Base-by-base conservation (phyloP, 441 rosid genomes). In the Omphalea diandra region DNA sequence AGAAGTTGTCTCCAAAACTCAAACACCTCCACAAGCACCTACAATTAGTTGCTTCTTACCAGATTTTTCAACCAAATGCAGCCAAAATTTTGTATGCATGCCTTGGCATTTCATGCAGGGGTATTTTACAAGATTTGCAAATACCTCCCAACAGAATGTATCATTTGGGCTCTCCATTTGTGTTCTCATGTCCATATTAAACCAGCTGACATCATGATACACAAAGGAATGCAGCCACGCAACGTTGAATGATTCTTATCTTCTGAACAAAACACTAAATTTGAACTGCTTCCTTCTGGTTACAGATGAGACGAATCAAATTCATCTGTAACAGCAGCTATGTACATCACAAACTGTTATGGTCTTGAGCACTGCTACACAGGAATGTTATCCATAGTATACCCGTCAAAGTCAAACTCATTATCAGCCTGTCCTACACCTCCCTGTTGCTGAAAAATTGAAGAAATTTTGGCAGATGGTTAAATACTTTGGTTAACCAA, bases 381-480 rank as follows among this genome's bases (percentile, higher is more conserved):
- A 0, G 83, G 91, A 72, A 91, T 87, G 61, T 91, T 85, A 74
- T 83, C 97, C 73, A 87, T 66, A 26, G 89, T 69, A 82, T 83
- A 90, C 29, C 93, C 97, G 41, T 94, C 97, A 57, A 90, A 87
- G 67, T 90, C 93, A 4, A 91, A 90, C 75, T 94, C 97, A 2
- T 76, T 82, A 69, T 88, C 93, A 7, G 88, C 70, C 29, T 86
- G 70, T 58, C 74, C 88, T 70, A 83, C 65, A 24, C 87, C 81
- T 73, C 84, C 94, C 79, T 90, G 93, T 83, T 84, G 90, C 83
- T 70, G 75, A 64, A 75, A 74, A 68, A 71, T 33, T 50, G 47
- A 71, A 43, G 55, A 55, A n/a, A 63, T 11, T 68, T 75, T 33
- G 1, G 8, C 43, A 9, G 32, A 73, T 54, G 18, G 59, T 27